phyloP scores from a whole-genome alignment of 1,139 yeast genomes.

The Sugiyamaella neomexicana region DNA sequence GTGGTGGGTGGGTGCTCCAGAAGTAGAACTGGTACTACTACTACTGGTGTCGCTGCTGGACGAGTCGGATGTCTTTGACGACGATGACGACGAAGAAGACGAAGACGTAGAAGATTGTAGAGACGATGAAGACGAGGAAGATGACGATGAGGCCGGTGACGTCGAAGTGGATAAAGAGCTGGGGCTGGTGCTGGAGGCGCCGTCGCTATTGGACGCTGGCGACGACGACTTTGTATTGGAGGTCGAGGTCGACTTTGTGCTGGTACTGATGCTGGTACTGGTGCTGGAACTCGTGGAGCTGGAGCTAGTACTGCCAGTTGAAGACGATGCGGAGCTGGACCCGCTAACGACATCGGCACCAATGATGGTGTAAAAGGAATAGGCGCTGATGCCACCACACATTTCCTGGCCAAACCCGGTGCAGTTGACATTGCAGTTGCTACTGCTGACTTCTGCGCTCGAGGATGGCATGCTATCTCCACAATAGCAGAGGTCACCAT shows the following conservation, averaged over 20 bases:
- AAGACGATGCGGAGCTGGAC: conserved; percentile 20
- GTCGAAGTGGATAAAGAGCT: conserved; percentile 26
- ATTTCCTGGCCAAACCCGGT: conserved; percentile 51
- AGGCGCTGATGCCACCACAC: conserved; percentile 59
- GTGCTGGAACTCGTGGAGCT: conserved; percentile 26
- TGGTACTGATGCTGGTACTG: conserved; percentile 29
- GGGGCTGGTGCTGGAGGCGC: background rate
- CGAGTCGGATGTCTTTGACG: conserved; percentile 21
- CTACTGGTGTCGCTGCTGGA: conserved; percentile 21
- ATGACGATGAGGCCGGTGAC: conserved; percentile 28
- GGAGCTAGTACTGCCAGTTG: conserved; percentile 24
- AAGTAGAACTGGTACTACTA: conserved; percentile 22
- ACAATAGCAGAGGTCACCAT: conserved; percentile 66
- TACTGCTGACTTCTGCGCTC: conserved; percentile 31
- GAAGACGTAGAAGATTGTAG: conserved; percentile 24
- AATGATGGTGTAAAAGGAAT: conserved; percentile 44
- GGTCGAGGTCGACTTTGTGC: conserved; percentile 20
- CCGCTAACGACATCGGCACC: conserved; percentile 26
- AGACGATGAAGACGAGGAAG: conserved; percentile 28
- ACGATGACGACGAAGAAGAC: conserved; percentile 15
- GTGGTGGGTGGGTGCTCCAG: conserved; percentile 28
- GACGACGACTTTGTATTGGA: conserved; percentile 17
- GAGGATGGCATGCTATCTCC: conserved; percentile 55
- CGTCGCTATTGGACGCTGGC: background rate
- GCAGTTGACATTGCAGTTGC: conserved; percentile 51